These are phyloP conservation scores for Apiotrichum gamsii DNA, from an alignment of 1,284 basidiomycete species.

Conservation along the genomic window DNA sequence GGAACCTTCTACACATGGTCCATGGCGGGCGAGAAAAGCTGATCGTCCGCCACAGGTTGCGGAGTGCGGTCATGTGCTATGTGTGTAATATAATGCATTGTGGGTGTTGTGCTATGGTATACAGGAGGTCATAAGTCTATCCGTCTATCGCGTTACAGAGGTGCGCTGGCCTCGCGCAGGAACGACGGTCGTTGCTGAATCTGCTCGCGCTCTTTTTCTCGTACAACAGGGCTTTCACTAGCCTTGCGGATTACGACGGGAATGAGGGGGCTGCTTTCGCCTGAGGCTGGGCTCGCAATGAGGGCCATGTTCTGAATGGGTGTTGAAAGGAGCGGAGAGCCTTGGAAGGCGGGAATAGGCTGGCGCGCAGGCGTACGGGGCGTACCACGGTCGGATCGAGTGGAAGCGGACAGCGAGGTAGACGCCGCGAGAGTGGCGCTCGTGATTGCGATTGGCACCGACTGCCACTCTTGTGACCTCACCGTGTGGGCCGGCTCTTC, in stretches of 20 bases:
- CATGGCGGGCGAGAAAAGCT: slow-evolving; percentile 35
- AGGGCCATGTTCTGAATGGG: neutral
- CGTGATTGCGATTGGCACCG: slow-evolving; percentile 4
- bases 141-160: too few relatives aligned
- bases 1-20: slow-evolving; percentile 52
- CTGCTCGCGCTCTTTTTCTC: slow-evolving; percentile 35
- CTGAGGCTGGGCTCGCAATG: neutral
- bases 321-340: too few relatives aligned
- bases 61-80: too few relatives aligned
- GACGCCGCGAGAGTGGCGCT: slow-evolving; percentile 4
- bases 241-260: slow-evolving; percentile 39
- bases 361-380: slow-evolving; percentile 6
- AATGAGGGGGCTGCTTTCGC: slow-evolving; percentile 23
- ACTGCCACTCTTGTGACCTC: slow-evolving; percentile 5
- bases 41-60: too few relatives aligned
- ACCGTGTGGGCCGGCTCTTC: neutral
- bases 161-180: neutral
- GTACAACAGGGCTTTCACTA: slow-evolving; percentile 34
- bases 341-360: neutral
- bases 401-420: neutral
- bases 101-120: too few relatives aligned
- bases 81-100: too few relatives aligned
- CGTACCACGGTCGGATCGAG: neutral
- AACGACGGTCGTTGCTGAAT: neutral
- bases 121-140: too few relatives aligned